Conservation (phyloP, 495 filamentous ascomycete genomes). For the Ramalina peruviana region DNA sequence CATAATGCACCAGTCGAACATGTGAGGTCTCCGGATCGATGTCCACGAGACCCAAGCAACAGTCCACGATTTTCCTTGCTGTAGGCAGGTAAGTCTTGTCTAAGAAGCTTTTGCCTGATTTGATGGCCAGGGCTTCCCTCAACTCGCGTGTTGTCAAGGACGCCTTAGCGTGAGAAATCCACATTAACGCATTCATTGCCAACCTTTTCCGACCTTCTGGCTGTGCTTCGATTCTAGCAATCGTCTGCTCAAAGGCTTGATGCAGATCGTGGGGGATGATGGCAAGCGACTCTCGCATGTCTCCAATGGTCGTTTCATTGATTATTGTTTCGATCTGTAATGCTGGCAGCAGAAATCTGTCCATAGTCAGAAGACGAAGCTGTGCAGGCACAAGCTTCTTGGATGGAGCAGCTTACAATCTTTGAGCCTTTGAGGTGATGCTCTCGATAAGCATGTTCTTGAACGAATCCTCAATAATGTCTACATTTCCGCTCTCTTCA, state of each 20-base stretch:
- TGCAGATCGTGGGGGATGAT: neutral
- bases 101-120: neutral
- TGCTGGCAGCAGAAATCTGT: slow-evolving; percentile 8
- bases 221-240: slow-evolving; percentile 3
- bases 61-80: neutral
- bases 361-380: neutral
- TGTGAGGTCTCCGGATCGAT: neutral
- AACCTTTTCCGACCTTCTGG: slow-evolving; percentile 1
- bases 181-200: neutral
- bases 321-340: slow-evolving; percentile 7
- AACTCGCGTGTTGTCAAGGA: slow-evolving; percentile 3
- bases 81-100: neutral
- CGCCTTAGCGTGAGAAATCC: slow-evolving; percentile 1
- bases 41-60: slow-evolving; percentile 1
- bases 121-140: slow-evolving; percentile 4
- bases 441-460: neutral
- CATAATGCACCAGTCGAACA: slow-evolving; percentile 1
- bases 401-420: slow-evolving; percentile 1
- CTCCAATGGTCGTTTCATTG: slow-evolving; percentile 4
- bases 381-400: neutral
- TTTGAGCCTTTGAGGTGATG: neutral
- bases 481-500: neutral
- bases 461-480: slow-evolving; percentile 2
- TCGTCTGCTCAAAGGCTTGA: slow-evolving; percentile 3
- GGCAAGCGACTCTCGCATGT: slow-evolving; percentile 8